A percentile compares a stretch with the other conserved stretches of the same genome.
phyloP scores from a whole-genome alignment of 371 early-diverging fungal genomes.

The Rhizopus delemar region DNA sequence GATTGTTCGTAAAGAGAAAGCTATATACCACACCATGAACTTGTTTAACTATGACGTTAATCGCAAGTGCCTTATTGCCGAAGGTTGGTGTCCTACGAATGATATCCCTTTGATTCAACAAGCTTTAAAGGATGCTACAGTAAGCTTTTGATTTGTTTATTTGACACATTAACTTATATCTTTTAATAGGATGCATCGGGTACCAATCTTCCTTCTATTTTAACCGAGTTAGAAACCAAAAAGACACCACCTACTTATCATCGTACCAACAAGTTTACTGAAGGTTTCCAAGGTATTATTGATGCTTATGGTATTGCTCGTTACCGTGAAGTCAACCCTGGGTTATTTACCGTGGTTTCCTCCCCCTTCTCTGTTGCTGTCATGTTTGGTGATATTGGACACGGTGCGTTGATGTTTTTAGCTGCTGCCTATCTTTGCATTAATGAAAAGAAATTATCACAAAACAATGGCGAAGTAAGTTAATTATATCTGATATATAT shows the following conservation, averaged over 20 bases:
- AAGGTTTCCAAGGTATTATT: slow-evolving; percentile 96
- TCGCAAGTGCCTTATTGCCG: slow-evolving; percentile 94
- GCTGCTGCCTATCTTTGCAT: slow-evolving; percentile 77
- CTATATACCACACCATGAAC: slow-evolving; percentile 96
- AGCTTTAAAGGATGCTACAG: slow-evolving; percentile 81
- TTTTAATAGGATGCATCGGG: slow-evolving; percentile 73
- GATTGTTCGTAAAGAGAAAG: slow-evolving; percentile 95
- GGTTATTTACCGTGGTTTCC: slow-evolving; percentile 95
- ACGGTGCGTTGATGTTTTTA: slow-evolving; percentile 88
- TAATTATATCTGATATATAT: not conserved
- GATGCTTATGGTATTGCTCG: slow-evolving; percentile 99
- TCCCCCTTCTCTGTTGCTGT: slow-evolving; percentile 99
- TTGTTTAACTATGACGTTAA: slow-evolving; percentile 89
- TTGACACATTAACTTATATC: not conserved
- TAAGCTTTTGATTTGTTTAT: slow-evolving; percentile 26
- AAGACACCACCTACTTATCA: slow-evolving; percentile 96
- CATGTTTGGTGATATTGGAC: slow-evolving; percentile 99
- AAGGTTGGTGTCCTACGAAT: slow-evolving; percentile 95
- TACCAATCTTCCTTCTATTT: slow-evolving; percentile 82
- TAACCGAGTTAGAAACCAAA: slow-evolving; percentile 81
- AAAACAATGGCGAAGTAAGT: slow-evolving; percentile 71
- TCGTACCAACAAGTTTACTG: slow-evolving; percentile 94
- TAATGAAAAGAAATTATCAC: slow-evolving; percentile 79
- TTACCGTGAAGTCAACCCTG: slow-evolving; percentile 99
- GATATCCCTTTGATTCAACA: slow-evolving; percentile 78